Base-by-base conservation (phyloP, 257 asterid species). In the Solanum medicagineum region DNA sequence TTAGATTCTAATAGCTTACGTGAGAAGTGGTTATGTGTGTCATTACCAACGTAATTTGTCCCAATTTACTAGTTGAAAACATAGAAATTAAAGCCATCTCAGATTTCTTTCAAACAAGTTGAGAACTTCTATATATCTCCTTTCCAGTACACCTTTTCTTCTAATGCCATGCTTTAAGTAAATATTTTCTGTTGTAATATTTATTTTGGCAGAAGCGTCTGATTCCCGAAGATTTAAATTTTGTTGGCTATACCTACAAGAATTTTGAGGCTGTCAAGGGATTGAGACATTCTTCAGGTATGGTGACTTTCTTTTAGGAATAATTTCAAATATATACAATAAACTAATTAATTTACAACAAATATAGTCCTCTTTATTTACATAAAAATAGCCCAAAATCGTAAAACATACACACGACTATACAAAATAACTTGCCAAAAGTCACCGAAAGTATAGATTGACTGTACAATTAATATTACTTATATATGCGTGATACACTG, bases 181-280 rank as follows among this genome's bases (percentile, higher is more conserved):
- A 20, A 47, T 19, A 15, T 32, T 69, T 81, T 81, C 13, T 45
- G 13, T 47, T 69, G 12, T 54, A 81, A 53, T 40, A 82, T 54
- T 85, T 13, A 85, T 71, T 86, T 60, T 89, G 65, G 86, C 95
- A 93, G 98, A 83, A 89, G 87, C 92, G 88, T 44, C 87, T 90
- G 83, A 88, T 87, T 88, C 93, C 93, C 47, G 89, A 91, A 66
- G 96, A 94, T 86, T 88, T 93, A 90, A 90, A 92, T 86, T 95
- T 95, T 86, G 94, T 95, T 84, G 98, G 98, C 60, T 95, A 94
- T 87, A 95, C 98, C 40, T 94, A 91, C 90, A 92, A 94, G 89
- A 91, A 92, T 42, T 94, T 95, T 81, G 95, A 94, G 87, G 95
- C 95, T 73, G 88, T 95, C 74, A 92, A 93, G 89, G 96, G 94